Conservation (phyloP, 106 monocot genomes). For the Chionographis japonica region DNA sequence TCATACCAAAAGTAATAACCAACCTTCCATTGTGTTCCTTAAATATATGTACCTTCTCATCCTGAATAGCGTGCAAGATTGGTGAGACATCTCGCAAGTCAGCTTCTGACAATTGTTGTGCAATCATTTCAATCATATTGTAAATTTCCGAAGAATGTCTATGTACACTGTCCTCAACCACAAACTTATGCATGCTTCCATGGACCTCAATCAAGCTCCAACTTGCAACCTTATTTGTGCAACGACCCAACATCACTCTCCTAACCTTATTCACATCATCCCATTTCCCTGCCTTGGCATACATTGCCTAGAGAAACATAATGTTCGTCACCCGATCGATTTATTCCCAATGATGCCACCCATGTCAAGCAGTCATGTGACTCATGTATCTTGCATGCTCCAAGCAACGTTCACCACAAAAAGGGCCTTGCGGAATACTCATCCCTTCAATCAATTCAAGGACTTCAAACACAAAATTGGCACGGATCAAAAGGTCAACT, state of each 20-base stretch:
- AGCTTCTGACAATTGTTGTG: constrained; percentile 24
- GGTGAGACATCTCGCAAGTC: constrained; percentile 42
- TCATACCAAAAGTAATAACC: constrained; percentile 62
- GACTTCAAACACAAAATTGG: constrained; percentile 50
- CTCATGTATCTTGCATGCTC: constrained; percentile 56
- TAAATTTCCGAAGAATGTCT: constrained; percentile 31
- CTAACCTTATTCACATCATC: constrained; percentile 47
- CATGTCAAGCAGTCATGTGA: constrained; percentile 41
- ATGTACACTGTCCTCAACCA: constrained; percentile 46
- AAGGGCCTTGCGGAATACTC: constrained; percentile 41
- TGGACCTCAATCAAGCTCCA: constrained; percentile 64
- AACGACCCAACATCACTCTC: constrained; percentile 32
- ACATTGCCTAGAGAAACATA: constrained; percentile 62
- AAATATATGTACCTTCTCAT: constrained; percentile 42
- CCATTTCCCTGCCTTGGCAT: constrained; percentile 59
- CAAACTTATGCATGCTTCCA: constrained; percentile 48
- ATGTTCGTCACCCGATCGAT: constrained; percentile 50
- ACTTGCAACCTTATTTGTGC: constrained; percentile 48
- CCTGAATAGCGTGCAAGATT: constrained; percentile 59
- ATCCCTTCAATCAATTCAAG: constrained; percentile 49
- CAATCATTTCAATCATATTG: constrained; percentile 25
- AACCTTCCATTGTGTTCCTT: constrained; percentile 63
- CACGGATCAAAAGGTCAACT: constrained; percentile 65
- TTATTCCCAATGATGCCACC: constrained; percentile 49
- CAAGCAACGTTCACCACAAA: constrained; percentile 58